A percentile compares a stretch with the other conserved stretches of the same genome.
These are phyloP conservation scores for Aureobasidium lini DNA, from an alignment of 2,329 filamentous ascomycete species.

Conservation along the genomic window DNA sequence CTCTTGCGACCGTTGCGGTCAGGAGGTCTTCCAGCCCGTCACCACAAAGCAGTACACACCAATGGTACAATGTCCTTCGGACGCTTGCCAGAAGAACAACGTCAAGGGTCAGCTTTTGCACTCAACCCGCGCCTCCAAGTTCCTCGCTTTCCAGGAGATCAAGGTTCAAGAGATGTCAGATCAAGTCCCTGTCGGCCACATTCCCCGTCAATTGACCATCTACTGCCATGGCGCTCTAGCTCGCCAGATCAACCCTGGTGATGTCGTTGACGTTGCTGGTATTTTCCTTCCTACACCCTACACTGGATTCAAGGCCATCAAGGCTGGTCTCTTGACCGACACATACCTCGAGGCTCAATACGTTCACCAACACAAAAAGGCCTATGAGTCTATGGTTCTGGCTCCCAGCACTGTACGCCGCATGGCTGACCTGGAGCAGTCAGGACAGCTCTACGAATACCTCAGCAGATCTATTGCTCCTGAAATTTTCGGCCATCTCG, in stretches of 20 bases:
- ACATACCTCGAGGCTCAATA: constrained; percentile 95
- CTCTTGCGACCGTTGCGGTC: constrained; percentile 91
- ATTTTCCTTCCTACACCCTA: constrained; percentile 97
- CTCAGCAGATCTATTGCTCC: constrained; percentile 93
- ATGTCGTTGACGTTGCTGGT: constrained; percentile 87
- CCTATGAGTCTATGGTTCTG: constrained; percentile 85
- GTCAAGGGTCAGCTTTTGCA: constrained; percentile 83
- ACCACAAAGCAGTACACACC: constrained; percentile 86
- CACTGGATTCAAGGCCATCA: constrained; percentile 97
- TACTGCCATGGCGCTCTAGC: constrained; percentile 83
- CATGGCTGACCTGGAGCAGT: constrained; percentile 77
- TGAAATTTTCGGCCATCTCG: constrained; percentile 91
- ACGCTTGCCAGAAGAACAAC: constrained; percentile 85
- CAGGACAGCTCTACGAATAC: constrained; percentile 91
- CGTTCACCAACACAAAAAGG: constrained; percentile 94
- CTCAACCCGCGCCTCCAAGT: constrained; percentile 93
- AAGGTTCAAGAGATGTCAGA: constrained; percentile 99
- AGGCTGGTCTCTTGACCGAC: constrained; percentile 90
- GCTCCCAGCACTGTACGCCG: constrained; percentile 71
- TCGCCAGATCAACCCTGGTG: constrained; percentile 82
- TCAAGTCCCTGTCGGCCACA: constrained; percentile 95
- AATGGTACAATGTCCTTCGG: constrained; percentile 75
- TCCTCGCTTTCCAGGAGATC: constrained; percentile 93
- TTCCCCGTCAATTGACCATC: constrained; percentile 82
- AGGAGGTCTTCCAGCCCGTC: constrained; percentile 95